Conservation (phyloP, 2,329 filamentous ascomycete species). For the Aspergillus phoenicis region DNA sequence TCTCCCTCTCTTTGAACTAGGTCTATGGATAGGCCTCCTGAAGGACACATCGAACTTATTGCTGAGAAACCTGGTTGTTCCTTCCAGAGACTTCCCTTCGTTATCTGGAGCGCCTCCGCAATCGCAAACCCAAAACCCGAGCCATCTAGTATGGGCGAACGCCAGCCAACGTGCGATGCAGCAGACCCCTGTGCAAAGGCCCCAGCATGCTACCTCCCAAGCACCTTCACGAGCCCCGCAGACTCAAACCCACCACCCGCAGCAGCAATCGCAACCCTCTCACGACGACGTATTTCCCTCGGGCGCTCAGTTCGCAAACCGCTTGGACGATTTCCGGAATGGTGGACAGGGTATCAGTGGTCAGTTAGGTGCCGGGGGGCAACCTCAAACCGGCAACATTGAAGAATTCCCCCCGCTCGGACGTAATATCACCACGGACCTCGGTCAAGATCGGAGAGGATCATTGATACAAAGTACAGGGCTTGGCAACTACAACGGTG, state of each 20-base stretch:
- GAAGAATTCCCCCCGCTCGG: constrained; percentile 65
- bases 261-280: constrained; percentile 49
- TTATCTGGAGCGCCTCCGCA: constrained; percentile 60
- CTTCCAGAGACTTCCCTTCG: constrained; percentile 62
- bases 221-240: constrained; percentile 44
- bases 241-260: constrained; percentile 43
- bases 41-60: neutral
- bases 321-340: constrained; percentile 59
- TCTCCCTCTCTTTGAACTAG: neutral
- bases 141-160: constrained; percentile 60
- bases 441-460: constrained; percentile 53
- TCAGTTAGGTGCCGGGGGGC: constrained; percentile 52
- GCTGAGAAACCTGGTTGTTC: constrained; percentile 13
- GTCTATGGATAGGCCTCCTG: neutral
- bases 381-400: constrained; percentile 59
- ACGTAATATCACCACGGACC: constrained; percentile 54
- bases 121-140: constrained; percentile 54
- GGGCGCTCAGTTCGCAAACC: constrained; percentile 53
- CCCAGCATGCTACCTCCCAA: constrained; percentile 51
- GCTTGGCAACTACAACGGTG: constrained; percentile 43
- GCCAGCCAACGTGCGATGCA: constrained; percentile 57
- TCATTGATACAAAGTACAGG: constrained; percentile 55
- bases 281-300: constrained; percentile 53
- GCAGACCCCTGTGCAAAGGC: constrained; percentile 57
- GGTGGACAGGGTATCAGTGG: constrained; percentile 58